Conservation (phyloP, 1,284 basidiomycete genomes). For the Mrakiaceae sp. region DNA sequence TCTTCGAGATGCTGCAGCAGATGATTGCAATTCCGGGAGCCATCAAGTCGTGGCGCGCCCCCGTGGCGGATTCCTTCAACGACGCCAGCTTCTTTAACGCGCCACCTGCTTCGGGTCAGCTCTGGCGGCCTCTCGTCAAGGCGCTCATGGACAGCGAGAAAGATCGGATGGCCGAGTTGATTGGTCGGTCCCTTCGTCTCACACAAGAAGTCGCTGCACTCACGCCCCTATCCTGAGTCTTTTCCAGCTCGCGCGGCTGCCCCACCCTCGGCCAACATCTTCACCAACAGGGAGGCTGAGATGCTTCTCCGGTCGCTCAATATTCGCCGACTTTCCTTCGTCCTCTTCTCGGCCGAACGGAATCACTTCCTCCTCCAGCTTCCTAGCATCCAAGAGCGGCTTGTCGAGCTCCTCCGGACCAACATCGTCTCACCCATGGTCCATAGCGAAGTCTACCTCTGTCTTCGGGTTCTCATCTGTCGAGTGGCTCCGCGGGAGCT, state of each 20-base stretch:
- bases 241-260: constrained; percentile 65
- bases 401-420: constrained; percentile 77
- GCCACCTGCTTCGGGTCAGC: constrained; percentile 43
- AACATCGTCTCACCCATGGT: constrained; percentile 71
- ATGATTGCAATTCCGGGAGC: constrained; percentile 68
- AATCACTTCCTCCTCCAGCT: constrained; percentile 83
- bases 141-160: constrained; percentile 77
- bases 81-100: constrained; percentile 81
- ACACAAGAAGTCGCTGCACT: not conserved
- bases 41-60: constrained; percentile 72
- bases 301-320: constrained; percentile 79
- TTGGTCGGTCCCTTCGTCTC: constrained; percentile 43
- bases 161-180: constrained; percentile 68
- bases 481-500: constrained; percentile 85
- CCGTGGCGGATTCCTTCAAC: constrained; percentile 68
- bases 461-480: constrained; percentile 80
- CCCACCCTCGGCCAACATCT: constrained; percentile 86
- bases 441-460: constrained; percentile 83
- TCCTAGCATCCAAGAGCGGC: constrained; percentile 87
- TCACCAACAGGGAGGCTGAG: constrained; percentile 90
- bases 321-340: constrained; percentile 74
- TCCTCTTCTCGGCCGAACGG: constrained; percentile 71
- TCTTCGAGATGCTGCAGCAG: constrained; percentile 60
- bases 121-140: constrained; percentile 71
- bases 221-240: constrained; percentile 1